Evolutionary conservation across 164 flowering plant species (phyloP).

Genomic region (Stephania cephalantha): DNA sequence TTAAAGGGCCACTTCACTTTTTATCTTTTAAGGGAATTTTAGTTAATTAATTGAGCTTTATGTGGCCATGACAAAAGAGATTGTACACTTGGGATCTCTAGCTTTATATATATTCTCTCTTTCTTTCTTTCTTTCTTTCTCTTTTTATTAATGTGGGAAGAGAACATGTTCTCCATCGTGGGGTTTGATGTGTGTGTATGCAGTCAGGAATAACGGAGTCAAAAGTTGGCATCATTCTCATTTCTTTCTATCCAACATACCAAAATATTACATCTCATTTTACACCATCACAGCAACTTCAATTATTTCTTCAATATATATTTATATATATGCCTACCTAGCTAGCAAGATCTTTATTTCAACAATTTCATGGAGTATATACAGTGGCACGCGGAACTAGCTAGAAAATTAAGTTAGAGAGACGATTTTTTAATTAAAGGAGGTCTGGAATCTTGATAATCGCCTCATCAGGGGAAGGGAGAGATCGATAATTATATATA

Average conservation of each 20-base stretch:
- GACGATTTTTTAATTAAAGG: too few species aligned
- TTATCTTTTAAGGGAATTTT: slow-evolving; percentile 18
- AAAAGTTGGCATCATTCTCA: slow-evolving; percentile 46
- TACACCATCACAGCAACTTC: too few species aligned
- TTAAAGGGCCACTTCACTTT: slow-evolving; percentile 9
- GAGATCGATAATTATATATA: too few species aligned
- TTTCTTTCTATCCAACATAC: background rate
- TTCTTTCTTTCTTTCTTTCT: background rate
- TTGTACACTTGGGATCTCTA: slow-evolving; percentile 18
- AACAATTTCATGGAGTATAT: background rate
- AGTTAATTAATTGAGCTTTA: slow-evolving; percentile 19
- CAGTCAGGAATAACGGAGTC: slow-evolving; percentile 32
- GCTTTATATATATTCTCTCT: slow-evolving; percentile 22
- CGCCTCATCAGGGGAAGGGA: too few species aligned
- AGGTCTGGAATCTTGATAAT: too few species aligned
- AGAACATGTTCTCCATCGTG: slow-evolving; percentile 30
- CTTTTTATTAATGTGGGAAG: slow-evolving; percentile 26
- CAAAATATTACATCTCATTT: too few species aligned
- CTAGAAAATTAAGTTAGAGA: too few species aligned
- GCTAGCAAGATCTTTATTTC: background rate
- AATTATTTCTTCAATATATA: slow-evolving; percentile 14
- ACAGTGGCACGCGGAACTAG: too few species aligned
- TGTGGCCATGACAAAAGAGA: slow-evolving; percentile 25
- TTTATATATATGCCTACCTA: slow-evolving; percentile 25
- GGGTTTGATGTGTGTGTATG: slow-evolving; percentile 20